A percentile compares a stretch with the other conserved stretches of the same genome.
These are phyloP conservation scores for Lentinula novae-zelandiae DNA, from an alignment of 1,284 basidiomycete genomes.

Conservation along the genomic window DNA sequence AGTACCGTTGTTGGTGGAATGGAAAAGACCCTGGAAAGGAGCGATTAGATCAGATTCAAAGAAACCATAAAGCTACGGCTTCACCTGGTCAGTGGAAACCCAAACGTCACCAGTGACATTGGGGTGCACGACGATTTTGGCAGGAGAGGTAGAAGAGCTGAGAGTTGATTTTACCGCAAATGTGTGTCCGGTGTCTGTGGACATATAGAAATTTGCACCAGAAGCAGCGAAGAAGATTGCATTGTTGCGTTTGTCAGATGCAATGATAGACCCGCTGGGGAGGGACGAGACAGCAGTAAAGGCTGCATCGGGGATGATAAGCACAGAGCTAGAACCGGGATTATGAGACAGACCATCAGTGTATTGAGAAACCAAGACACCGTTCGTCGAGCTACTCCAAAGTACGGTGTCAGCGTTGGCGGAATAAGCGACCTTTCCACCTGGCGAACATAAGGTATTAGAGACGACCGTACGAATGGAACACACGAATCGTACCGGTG, in stretches of 20 bases:
- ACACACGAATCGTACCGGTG: conserved; percentile 2
- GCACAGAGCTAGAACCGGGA: neutral
- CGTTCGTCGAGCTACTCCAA: conserved; percentile 44
- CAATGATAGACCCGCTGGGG: conserved; percentile 49
- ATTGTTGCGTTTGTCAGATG: conserved; percentile 58
- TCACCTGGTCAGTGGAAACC: conserved; percentile 50
- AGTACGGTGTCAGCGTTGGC: conserved; percentile 55
- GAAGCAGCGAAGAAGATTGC: conserved; percentile 56
- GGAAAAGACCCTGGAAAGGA: conserved; percentile 45
- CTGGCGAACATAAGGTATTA: conserved; percentile 17
- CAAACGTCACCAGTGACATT: conserved; percentile 53
- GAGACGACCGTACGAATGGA: no score
- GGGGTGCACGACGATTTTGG: conserved; percentile 52
- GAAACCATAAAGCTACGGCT: neutral
- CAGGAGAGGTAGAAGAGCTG: conserved; percentile 44
- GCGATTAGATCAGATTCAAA: neutral
- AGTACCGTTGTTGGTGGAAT: conserved; percentile 50
- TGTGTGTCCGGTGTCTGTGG: conserved; percentile 49
- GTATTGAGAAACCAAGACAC: conserved; percentile 50
- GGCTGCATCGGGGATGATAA: conserved; percentile 14
- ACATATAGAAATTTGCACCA: conserved; percentile 53
- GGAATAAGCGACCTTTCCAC: conserved; percentile 57
- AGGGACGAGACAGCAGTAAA: conserved; percentile 49
- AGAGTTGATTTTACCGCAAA: conserved; percentile 43
- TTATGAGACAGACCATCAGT: conserved; percentile 22